Evolutionary conservation across 2,329 filamentous ascomycete species (phyloP).

Genomic region (Scopulariopsis brevicaulis): DNA sequence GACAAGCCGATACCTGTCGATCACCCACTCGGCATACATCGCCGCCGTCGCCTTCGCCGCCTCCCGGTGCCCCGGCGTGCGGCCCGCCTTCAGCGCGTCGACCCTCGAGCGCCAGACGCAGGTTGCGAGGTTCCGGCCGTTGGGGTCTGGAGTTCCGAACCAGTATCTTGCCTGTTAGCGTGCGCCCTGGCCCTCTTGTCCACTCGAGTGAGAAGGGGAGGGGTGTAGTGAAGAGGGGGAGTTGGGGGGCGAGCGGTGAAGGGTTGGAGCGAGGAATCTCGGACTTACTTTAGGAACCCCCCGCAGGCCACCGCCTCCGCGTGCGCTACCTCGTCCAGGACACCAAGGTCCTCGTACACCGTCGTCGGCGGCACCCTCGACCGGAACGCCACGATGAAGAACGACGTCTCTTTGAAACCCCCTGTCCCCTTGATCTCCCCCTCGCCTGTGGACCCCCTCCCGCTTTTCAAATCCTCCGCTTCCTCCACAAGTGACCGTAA

Average conservation of each 20-base stretch:
- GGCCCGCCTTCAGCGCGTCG: conserved; percentile 47
- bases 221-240: not conserved
- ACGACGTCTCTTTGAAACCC: conserved; percentile 49
- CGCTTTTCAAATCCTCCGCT: conserved; percentile 37
- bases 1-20: conserved; percentile 58
- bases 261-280: not conserved
- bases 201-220: not conserved
- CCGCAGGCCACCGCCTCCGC: conserved; percentile 69
- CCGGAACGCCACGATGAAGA: conserved; percentile 79
- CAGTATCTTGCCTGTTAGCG: conserved; percentile 51
- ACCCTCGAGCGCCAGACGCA: conserved; percentile 53
- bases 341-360: conserved; percentile 55
- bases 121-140: conserved; percentile 71
- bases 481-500: conserved; percentile 40
- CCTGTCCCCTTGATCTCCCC: conserved; percentile 16
- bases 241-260: not conserved
- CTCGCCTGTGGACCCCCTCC: too few species aligned
- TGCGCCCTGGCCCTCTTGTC: not conserved
- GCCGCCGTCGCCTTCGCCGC: conserved; percentile 54
- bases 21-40: conserved; percentile 55
- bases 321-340: conserved; percentile 69
- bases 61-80: conserved; percentile 49
- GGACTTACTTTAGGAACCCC: conserved; percentile 63
- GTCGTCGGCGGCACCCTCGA: conserved; percentile 58
- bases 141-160: conserved; percentile 65